Evolutionary conservation across 2,329 filamentous ascomycete genomes (phyloP).

Genomic region (Fusarium duplospermum): DNA sequence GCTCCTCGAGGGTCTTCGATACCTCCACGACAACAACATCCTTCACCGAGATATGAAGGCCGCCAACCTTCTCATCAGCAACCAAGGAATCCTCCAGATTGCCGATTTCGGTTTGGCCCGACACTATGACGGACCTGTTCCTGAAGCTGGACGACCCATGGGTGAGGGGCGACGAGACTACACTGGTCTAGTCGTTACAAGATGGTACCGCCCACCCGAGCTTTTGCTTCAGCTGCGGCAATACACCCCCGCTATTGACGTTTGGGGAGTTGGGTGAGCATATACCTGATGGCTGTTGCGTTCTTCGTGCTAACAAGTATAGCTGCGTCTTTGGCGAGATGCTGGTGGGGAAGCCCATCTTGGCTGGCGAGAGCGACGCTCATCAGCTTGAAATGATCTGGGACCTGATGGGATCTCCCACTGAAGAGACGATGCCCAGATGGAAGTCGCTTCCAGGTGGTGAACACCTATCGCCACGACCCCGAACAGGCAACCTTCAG

Average conservation of each 20-base stretch:
- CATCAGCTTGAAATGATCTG: slow-evolving; percentile 96
- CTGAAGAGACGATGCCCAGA: slow-evolving; percentile 90
- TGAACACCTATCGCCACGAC: slow-evolving; percentile 75
- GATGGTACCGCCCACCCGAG: slow-evolving; percentile 97
- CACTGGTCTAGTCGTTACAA: slow-evolving; percentile 94
- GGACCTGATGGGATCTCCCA: slow-evolving; percentile 90
- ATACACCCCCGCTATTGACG: slow-evolving; percentile 97
- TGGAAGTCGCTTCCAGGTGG: slow-evolving; percentile 87
- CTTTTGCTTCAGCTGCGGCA: slow-evolving; percentile 86
- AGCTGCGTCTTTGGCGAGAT: slow-evolving; percentile 99
- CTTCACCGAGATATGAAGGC: slow-evolving; percentile 99
- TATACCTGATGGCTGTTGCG: neutral
- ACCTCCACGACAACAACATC: slow-evolving; percentile 90
- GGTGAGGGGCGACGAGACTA: slow-evolving; percentile 91
- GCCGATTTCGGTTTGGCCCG: slow-evolving; percentile 96
- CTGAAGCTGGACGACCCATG: slow-evolving; percentile 80
- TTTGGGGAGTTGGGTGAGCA: slow-evolving; percentile 94
- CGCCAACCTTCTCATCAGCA: slow-evolving; percentile 96
- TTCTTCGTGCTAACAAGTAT: slow-evolving; percentile 35
- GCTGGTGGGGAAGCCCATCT: slow-evolving; percentile 92
- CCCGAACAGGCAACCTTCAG: slow-evolving; percentile 72
- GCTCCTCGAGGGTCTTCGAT: slow-evolving; percentile 87
- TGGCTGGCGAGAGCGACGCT: slow-evolving; percentile 87
- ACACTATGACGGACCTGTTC: slow-evolving; percentile 88
- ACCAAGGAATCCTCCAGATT: slow-evolving; percentile 92